Base-by-base conservation (phyloP, 306 rosid species). In the Pachyrhizus erosus region DNA sequence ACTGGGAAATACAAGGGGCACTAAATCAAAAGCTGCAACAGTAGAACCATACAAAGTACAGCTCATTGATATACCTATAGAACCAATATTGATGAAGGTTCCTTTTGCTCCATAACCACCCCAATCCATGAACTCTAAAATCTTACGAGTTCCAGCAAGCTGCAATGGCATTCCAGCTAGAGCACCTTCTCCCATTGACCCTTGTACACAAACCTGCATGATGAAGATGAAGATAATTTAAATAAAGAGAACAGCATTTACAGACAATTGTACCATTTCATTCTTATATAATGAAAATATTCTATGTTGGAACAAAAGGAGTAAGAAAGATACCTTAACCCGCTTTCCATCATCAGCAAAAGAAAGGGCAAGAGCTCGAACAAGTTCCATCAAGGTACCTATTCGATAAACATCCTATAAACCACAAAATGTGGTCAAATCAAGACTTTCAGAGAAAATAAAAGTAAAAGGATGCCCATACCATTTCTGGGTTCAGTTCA, bases 111-210 rank as follows among this genome's bases (percentile, higher is more conserved):
- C 99, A 81, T 95, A 89, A 55, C 93, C 97, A 78, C 98, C 99
- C 99, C 99, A 95, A 87, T 93, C 98, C 99, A 95, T 95, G 91
- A 84, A 93, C 88, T 95, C 98, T 77, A 95, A 82, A 84, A 95
- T 95, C 85, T 86, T 85, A 73, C 96, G 87, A 81, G 86, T 90
- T 70, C 99, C 99, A 77, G 98, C 97, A 70, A 95, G 99, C 89
- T 95, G 99, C 84, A 95, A 84, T 24, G 99, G 99, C 99, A 96
- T 93, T 81, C 98, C 99, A 71, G 94, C 89, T 71, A 91, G 94
- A 71, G 99, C 98, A 73, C 99, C 99, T 83, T 93, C 94, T 78
- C 99, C 99, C 99, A 96, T 93, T 66, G 99, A 93, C 70, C 99
- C 99, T 89, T 96, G 98, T 46, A 96, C 97, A 83, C 99, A 96